phyloP scores from a whole-genome alignment of 2,329 filamentous ascomycete species.

The Dactylonectria macrodidyma region DNA sequence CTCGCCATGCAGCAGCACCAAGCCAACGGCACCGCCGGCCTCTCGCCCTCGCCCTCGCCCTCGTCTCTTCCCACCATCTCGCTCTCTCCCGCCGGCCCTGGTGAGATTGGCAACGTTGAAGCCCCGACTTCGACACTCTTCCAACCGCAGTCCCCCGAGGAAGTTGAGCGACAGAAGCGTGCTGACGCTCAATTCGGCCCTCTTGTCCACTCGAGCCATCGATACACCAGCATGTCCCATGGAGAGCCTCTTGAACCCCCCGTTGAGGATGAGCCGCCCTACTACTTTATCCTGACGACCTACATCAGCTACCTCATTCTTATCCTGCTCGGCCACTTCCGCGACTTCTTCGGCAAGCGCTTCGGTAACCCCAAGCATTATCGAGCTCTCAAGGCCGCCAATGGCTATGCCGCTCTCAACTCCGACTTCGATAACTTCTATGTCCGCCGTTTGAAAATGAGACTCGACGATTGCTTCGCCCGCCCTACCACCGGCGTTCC shows the following conservation, averaged over 20 bases:
- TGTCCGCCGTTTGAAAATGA: constrained; percentile 89
- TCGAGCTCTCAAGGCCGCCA: constrained; percentile 83
- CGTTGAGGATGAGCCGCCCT: constrained; percentile 94
- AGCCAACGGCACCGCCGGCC: constrained; percentile 66
- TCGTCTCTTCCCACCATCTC: constrained; percentile 91
- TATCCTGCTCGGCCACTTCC: constrained; percentile 94
- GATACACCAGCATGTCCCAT: constrained; percentile 90
- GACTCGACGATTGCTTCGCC: constrained; percentile 97
- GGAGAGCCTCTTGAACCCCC: constrained; percentile 86
- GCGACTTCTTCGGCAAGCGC: constrained; percentile 97
- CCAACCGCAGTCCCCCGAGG: constrained; percentile 87
- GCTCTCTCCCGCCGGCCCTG: constrained; percentile 86
- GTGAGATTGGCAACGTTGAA: constrained; percentile 80
- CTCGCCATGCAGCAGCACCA: constrained; percentile 75
- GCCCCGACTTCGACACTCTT: constrained; percentile 85
- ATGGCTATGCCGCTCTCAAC: constrained; percentile 95
- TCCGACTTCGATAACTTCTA: constrained; percentile 99
- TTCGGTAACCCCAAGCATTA: constrained; percentile 89
- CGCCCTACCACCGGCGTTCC: constrained; percentile 94
- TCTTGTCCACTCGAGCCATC: constrained; percentile 82
- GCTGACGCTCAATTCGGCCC: constrained; percentile 94
- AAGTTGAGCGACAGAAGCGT: constrained; percentile 81
- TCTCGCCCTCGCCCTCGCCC: constrained; percentile 78
- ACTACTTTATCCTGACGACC: constrained; percentile 96
- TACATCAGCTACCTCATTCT: constrained; percentile 98